phyloP scores from a whole-genome alignment of 305 asterid species.

The Lippia alba region DNA sequence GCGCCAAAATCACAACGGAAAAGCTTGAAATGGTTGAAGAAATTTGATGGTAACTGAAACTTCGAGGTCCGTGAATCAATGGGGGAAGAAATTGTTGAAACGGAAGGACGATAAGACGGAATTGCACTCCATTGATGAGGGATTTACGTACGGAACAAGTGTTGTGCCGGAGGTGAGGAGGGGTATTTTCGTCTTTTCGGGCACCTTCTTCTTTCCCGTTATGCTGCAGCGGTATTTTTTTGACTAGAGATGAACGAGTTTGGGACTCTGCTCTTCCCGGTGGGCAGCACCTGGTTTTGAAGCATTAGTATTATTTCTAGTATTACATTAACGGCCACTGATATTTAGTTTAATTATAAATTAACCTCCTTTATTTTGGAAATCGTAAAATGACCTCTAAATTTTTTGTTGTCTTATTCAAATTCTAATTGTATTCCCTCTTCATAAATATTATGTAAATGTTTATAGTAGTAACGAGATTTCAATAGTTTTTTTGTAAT shows the following conservation, averaged over 20 bases:
- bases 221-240: neutral
- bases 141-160: neutral
- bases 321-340: too few species aligned
- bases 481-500: too few species aligned
- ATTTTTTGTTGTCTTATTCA: too few species aligned
- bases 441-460: too few species aligned
- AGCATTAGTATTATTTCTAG: neutral
- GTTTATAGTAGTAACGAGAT: too few species aligned
- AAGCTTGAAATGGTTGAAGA: neutral
- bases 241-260: neutral
- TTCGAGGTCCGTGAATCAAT: constrained; percentile 10
- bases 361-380: too few species aligned
- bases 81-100: neutral
- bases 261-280: too few species aligned
- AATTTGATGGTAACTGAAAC: neutral
- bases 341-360: too few species aligned
- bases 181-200: constrained; percentile 20
- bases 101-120: constrained; percentile 9
- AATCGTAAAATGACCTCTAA: too few species aligned
- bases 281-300: constrained; percentile 34
- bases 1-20: neutral
- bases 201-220: neutral
- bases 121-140: neutral
- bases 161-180: neutral
- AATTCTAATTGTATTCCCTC: too few species aligned